phyloP scores from a whole-genome alignment of 495 filamentous ascomycete species.

The Peziza echinospora region DNA sequence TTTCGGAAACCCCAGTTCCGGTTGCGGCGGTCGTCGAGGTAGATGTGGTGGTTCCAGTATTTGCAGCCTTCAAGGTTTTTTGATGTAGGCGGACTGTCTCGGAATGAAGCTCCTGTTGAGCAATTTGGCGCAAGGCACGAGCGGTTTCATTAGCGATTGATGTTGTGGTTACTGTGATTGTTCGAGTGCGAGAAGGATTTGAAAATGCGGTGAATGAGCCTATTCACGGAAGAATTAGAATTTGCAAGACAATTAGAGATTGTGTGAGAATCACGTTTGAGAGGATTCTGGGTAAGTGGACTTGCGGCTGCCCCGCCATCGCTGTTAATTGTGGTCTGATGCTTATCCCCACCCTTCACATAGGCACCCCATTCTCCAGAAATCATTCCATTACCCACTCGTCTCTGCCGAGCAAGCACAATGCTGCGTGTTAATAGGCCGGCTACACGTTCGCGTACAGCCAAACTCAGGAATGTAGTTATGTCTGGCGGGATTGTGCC shows the following conservation, averaged over 20 bases:
- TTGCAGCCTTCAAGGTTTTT: constrained; percentile 11
- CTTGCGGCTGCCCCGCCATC: constrained; percentile 8
- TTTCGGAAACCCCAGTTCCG: not conserved
- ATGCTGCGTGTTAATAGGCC: constrained; percentile 13
- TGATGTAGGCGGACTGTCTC: constrained; percentile 15
- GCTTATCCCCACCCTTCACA: constrained; percentile 12
- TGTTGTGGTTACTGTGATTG: constrained; percentile 8
- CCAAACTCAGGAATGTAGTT: constrained; percentile 12
- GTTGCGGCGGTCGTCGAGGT: constrained; percentile 7
- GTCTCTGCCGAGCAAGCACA: constrained; percentile 13
- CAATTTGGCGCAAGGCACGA: constrained; percentile 12
- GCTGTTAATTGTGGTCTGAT: constrained; percentile 6
- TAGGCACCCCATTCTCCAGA: constrained; percentile 17
- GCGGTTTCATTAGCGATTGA: constrained; percentile 15
- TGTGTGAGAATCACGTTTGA: too few species aligned
- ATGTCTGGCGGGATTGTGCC: constrained; percentile 10
- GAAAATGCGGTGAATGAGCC: not conserved
- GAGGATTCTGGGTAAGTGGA: constrained; percentile 1
- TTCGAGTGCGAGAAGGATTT: not conserved
- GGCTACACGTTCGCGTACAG: constrained; percentile 11
- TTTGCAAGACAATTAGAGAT: too few species aligned
- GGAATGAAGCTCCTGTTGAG: constrained; percentile 14
- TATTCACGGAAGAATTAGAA: not conserved
- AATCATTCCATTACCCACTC: constrained; percentile 16
- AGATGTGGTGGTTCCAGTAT: constrained; percentile 1